Base-by-base conservation (phyloP, 306 rosid species). In the Arachis stenosperma region DNA sequence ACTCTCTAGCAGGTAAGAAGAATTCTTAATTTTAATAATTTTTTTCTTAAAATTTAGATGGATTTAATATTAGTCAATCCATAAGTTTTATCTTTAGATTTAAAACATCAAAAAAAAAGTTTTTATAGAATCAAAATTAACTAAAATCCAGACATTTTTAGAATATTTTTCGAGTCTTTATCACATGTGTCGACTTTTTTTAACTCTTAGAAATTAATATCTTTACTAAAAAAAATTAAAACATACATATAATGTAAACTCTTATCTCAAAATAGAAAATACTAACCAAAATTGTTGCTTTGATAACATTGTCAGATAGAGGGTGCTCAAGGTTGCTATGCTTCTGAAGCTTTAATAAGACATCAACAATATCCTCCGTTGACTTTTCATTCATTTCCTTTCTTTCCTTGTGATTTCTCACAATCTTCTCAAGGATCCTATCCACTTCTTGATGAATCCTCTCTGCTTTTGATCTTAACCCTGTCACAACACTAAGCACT, bases 331-430 rank as follows among this genome's bases (percentile, higher is more conserved):
- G 78, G 47, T 71, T 74, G 15, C 55, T 58, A 14, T 71, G 78
- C 30, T 43, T 71, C 75, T 81, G 81, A 59, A 76, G 78, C 67
- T 41, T 70, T 41, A 80, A 8, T 5, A 80, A 50, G 59, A 80
- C 84, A 75, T 75, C 81, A 75, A 80, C 84, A 2, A 80, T 29
- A 30, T 80, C 84, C 41, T 80, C 80, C 22, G 67, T 76, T n/a
- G 7, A 67, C 54, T 56, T 39, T 2, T 29, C 62, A 62, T 7
- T 59, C 54, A 47, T 39, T 3, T 29, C 62, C 62, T 7, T 59
- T 22, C 14, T 12, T 3, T 75, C 80, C 61, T 9, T 50, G 22
- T 80, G 76, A 56, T 63, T 61, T 47, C 73, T 64, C 5, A 80
- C 65, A 75, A 80, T 70, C 33, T 48, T 75, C 15, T 63, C 84